These are phyloP conservation scores for Xerocomus potaroensis DNA, from an alignment of 768 basidiomycete species.

Conservation along the genomic window DNA sequence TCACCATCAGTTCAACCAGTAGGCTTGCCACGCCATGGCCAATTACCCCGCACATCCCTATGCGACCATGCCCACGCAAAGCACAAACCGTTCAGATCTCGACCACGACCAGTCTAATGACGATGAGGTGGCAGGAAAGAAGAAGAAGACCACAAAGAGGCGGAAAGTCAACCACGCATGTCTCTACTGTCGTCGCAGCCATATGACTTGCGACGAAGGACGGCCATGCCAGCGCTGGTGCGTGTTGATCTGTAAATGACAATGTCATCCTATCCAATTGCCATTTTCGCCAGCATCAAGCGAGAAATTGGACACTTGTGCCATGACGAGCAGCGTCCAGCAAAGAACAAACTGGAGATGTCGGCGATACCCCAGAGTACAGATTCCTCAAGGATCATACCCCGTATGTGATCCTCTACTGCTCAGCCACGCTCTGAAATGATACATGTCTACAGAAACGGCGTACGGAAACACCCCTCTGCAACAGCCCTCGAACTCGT, in stretches of 20 bases:
- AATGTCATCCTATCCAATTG: neutral
- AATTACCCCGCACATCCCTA: slow-evolving; percentile 29
- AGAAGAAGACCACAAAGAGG: slow-evolving; percentile 52
- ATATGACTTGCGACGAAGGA: slow-evolving; percentile 90
- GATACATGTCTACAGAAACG: slow-evolving; percentile 13
- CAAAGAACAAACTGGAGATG: slow-evolving; percentile 43
- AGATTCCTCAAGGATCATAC: slow-evolving; percentile 33
- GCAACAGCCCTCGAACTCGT: slow-evolving; percentile 32
- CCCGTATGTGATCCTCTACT: slow-evolving; percentile 16
- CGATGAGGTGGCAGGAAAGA: slow-evolving; percentile 32
- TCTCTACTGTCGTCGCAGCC: slow-evolving; percentile 87
- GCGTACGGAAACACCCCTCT: slow-evolving; percentile 19
- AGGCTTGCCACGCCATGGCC: slow-evolving; percentile 16
- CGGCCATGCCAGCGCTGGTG: slow-evolving; percentile 92
- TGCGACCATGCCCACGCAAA: slow-evolving; percentile 17
- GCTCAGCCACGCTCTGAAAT: neutral
- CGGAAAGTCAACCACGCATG: slow-evolving; percentile 92
- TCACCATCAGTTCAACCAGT: slow-evolving; percentile 7
- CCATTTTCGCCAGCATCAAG: slow-evolving; percentile 65
- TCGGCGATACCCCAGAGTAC: slow-evolving; percentile 22
- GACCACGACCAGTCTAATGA: slow-evolving; percentile 32
- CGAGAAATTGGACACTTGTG: slow-evolving; percentile 95
- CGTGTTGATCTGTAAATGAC: slow-evolving; percentile 30
- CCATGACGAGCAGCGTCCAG: slow-evolving; percentile 73
- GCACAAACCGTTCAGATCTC: slow-evolving; percentile 13